Evolutionary conservation across 768 basidiomycete species (phyloP), one percentile per base, ranked within the genome.

Genomic region (Lactarius akahatsu): DNA sequence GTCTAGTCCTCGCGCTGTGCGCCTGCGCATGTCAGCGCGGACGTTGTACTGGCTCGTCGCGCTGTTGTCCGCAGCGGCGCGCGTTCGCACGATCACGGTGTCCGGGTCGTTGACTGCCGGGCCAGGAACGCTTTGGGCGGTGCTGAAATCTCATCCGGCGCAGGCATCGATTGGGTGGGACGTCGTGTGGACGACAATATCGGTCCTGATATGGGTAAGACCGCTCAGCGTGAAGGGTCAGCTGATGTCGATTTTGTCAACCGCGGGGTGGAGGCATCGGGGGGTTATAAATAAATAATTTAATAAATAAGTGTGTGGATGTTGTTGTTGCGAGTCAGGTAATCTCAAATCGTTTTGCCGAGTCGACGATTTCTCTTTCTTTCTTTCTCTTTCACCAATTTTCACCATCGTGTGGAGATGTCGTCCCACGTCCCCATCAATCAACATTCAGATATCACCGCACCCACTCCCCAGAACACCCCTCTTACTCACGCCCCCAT

Each of bases 381-480:
- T 50, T 50, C 26, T 26, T 16, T 23, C 20, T 28, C 26, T 28
- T 28, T 28, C 26, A 28, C 26, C 26, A 2, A 28, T 28, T 15
- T 41, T 41, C 40, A 26, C 23, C 50, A 26, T 26, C 50, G 50
- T 34, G 7, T 30, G 72, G 74, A 73, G 72, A 92, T 92, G 90
- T 88, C 88, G 57, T 84, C 84, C 74, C 87, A 81, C 74, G 77
- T 92, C 61, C 84, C 86, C 72, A 91, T 92, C 76, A 75, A 70
- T 59, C 77, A 79, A 54, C 75, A 78, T 63, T 43, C 61, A 57
- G 85, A 85, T 77, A 79, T 88, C 30, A 88, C 90, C 3, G 94
- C 94, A n/a, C 94, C 94, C 9, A 97, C 94, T 18, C 94, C 94
- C 28, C 91, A 92, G 80, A 96, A 97, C 79, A 96, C 95, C 3